Base-by-base conservation (phyloP, 176 grass and related monocot genomes). In the Zoysia pacifica region DNA sequence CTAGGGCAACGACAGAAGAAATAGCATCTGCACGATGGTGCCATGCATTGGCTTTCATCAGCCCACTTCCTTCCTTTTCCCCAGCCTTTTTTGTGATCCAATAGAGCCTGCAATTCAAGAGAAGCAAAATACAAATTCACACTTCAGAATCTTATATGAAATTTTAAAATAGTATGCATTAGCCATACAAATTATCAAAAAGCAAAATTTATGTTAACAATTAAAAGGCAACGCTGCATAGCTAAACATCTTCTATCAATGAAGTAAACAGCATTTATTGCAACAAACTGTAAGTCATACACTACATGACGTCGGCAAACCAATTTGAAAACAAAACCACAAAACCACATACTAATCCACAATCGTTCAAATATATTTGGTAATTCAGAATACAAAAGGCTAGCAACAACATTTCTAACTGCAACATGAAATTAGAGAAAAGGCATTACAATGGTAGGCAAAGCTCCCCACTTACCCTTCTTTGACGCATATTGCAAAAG, bases 21-120 rank as follows among this genome's bases (percentile, higher is more conserved):
- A 98, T 86, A 75, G 95, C 95, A 85, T 98, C 92, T 43, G 88
- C 81, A 43, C 92, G 90, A 81, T 98, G 92, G 72, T 94, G 95
- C 95, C 95, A 98, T 84, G 96, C 96, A 83, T 91, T 98, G 79
- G 96, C 96, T 89, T 94, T 98, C 92, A 94, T 93, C 50, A 98
- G 60, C 45, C 88, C 92, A 76, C 96, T 98, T 56, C 95, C 92
- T 91, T 94, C 90, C 69, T 87, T 98, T 74, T 98, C 92, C 39
- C 92, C 96, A 72, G 90, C 92, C 70, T 79, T 86, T 89, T 98
- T 94, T 48, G 96, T 94, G 60, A 98, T 92, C 92, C 90, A 93
- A 67, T 87, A 98, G 63, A 98, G 86, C 67, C 92, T 98, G 53
- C 66, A 65, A 70, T 81, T 85, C 65, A 47, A 81, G 10, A 73